Percentiles rank a stretch among this genome's conserved stretches.
These are phyloP conservation scores for Kandelia obovata DNA, from an alignment of 345 rosid species.

Conservation along the genomic window DNA sequence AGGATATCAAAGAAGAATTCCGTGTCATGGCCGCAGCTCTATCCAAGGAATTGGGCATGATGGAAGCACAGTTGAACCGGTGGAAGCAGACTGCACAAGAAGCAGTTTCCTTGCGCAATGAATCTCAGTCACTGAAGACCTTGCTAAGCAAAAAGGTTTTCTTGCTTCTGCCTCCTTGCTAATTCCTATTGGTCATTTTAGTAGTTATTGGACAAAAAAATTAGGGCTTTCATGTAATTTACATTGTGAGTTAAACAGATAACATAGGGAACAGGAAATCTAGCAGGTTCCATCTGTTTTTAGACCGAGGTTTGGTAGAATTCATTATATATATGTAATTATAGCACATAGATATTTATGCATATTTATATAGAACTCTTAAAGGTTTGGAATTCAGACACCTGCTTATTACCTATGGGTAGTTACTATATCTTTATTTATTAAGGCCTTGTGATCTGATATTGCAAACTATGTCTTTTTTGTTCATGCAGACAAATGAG, in stretches of 20 bases:
- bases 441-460: neutral
- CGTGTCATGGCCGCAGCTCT: conserved; percentile 86
- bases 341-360: too few relatives aligned
- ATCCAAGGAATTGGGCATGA: conserved; percentile 90
- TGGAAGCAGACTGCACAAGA: conserved; percentile 89
- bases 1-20: conserved; percentile 81
- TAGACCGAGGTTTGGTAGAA: too few relatives aligned
- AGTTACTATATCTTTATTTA: neutral
- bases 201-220: too few relatives aligned
- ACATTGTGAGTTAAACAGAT: too few relatives aligned
- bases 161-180: neutral
- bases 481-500: conserved; percentile 59
- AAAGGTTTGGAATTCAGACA: too few relatives aligned
- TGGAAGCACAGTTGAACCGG: conserved; percentile 83
- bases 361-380: too few relatives aligned
- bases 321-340: too few relatives aligned
- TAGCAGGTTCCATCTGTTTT: too few relatives aligned
- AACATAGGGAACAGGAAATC: too few relatives aligned
- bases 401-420: neutral
- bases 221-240: too few relatives aligned
- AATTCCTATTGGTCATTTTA: neutral
- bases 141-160: conserved; percentile 66
- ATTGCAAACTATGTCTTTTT: conserved; percentile 3
- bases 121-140: conserved; percentile 55
- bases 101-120: conserved; percentile 61